Evolutionary conservation across 148 eudicot species (phyloP), one percentile per base, ranked within the genome.

Genomic region (Vaccinium darrowii): DNA sequence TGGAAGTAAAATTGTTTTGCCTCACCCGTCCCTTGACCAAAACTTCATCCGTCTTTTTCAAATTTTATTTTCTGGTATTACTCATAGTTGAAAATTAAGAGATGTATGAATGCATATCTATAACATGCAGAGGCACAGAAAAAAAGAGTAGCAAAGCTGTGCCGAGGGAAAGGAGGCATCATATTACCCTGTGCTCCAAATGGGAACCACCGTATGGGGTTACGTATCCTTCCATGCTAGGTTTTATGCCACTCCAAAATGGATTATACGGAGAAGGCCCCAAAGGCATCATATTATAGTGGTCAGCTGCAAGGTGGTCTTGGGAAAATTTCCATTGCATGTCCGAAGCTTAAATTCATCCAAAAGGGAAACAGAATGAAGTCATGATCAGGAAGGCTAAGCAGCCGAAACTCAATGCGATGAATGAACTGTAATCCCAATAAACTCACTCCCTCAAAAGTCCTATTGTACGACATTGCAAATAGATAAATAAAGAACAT

Each of bases 221-320:
- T 36, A 36, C 39, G 39, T 36, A 36, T 36, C 39, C 39, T 49
- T 94, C 96, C 81, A 93, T 87, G 36, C 93, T 91, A 88, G 92
- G 95, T 86, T 95, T 98, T 91, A 93, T 91, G 81, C 96, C 98
- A 1, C 79, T 88, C 95, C 95, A 93, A 79, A 86, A 94, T 36
- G 98, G 98, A 86, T 91, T 91, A 85, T 89, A 93, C 8, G 87
- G 84, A 79, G 95, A 81, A 82, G 92, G 94, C 23, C 89, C 93
- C 90, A 90, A 87, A 79, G 86, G 92, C 95, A 88, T 90, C 93
- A 91, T 91, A 25, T 67, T 67, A 82, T 89, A 91, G 86, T 92
- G 83, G 73, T 92, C 93, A 86, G 92, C 88, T 71, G 91, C 90
- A 86, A 67, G 72, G 72, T 67, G 33, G 33, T 67, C 72, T 67